These are phyloP conservation scores for Chaetomium olivaceum DNA, from an alignment of 2,329 filamentous ascomycete genomes.

Conservation along the genomic window DNA sequence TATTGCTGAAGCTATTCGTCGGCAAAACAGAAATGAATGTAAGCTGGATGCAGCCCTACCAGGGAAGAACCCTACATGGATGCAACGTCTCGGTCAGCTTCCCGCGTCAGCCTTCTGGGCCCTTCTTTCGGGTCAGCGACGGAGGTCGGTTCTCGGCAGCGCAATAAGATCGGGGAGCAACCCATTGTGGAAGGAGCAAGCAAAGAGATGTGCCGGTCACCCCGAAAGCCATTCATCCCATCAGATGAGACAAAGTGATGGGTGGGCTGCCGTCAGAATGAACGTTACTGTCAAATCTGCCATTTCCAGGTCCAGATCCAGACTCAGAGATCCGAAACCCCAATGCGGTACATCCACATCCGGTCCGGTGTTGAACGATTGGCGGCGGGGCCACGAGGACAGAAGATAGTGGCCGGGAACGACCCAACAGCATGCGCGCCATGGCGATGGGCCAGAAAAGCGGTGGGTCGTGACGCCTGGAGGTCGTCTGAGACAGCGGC, in stretches of 20 bases:
- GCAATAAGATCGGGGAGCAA: background rate
- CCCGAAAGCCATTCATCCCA: background rate
- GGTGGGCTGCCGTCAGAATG: background rate
- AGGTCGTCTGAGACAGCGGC: constrained; percentile 25
- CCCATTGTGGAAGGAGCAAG: constrained; percentile 1
- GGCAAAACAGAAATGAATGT: background rate
- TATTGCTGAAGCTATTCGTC: background rate
- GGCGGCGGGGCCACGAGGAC: background rate
- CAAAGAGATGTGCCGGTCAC: background rate
- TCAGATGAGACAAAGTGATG: background rate
- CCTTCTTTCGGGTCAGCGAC: background rate
- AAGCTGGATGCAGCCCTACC: background rate
- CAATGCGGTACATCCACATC: too few species aligned
- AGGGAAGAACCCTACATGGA: background rate
- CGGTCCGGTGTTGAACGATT: background rate
- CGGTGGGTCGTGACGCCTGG: background rate
- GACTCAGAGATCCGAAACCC: background rate
- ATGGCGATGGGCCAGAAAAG: background rate
- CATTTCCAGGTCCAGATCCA: background rate
- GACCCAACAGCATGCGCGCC: background rate
- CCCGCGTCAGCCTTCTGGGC: background rate
- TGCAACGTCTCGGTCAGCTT: constrained; percentile 10
- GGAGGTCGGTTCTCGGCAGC: background rate
- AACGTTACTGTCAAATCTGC: background rate
- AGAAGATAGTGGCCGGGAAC: background rate